Conservation (phyloP, 345 rosid species). For the Arabidopsis thaliana region DNA sequence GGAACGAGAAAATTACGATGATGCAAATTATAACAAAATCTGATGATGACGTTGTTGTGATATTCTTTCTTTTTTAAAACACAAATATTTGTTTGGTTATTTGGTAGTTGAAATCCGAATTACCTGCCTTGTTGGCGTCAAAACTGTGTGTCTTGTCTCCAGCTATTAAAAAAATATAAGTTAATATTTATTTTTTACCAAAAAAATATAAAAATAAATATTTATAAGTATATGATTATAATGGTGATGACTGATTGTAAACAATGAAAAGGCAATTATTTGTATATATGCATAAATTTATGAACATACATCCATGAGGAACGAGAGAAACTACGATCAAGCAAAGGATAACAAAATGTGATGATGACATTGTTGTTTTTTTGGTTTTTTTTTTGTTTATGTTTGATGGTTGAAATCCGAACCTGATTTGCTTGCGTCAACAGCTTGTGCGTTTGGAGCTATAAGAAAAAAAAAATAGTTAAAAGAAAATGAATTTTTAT, state of each 20-base stretch:
- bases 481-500: too few relatives aligned
- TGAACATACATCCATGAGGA: not conserved
- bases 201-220: too few relatives aligned
- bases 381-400: not conserved
- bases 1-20: not conserved
- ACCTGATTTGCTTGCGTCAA: not conserved
- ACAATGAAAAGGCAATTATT: too few relatives aligned
- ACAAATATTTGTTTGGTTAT: not conserved
- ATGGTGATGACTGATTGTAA: too few relatives aligned
- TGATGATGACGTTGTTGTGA: not conserved
- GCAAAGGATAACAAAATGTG: conserved; percentile 1
- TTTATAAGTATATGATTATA: too few relatives aligned
- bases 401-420: not conserved
- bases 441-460: not conserved
- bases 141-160: too few relatives aligned
- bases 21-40: not conserved
- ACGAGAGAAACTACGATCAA: not conserved
- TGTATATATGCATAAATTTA: too few relatives aligned
- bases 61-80: not conserved
- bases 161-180: too few relatives aligned
- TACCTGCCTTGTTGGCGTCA: not conserved
- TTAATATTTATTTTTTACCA: too few relatives aligned
- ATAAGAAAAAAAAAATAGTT: not conserved
- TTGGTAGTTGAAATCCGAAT: not conserved
- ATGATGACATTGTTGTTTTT: not conserved